Base-by-base conservation (phyloP, 805 yeast genomes). In the Kodamaea sagamina region DNA sequence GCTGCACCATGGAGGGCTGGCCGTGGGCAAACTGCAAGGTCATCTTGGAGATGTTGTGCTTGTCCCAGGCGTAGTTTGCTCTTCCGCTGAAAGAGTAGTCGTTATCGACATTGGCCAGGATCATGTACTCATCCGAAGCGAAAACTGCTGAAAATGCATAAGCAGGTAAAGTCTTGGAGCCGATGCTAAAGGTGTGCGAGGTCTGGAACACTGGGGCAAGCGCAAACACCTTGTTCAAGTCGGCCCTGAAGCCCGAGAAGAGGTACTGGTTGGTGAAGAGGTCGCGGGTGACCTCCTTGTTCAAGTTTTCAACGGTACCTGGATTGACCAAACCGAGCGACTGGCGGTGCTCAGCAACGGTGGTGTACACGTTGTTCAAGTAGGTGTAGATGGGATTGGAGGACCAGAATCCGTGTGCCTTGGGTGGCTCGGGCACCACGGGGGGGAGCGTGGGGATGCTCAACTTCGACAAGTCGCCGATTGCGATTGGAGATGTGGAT, bases 131-230 rank as follows among this genome's bases (percentile, higher is more conserved):
- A 61, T 92, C 97, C 49, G 84, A 82, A 49, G 95, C 97, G 66
- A 82, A 89, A 57, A 92, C 75, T 36, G 96, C 92, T 46, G 89
- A 80, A 64, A 92, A 87, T 21, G 96, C 90, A 65, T 93, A 93
- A 52, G 93, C 84, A 40, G 97, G 96, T 66, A 87, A 75, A 36
- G 81, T 79, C 52, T 83, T 82, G 44, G 95, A 85, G 38, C 98
- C 98, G 53, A 88, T 74, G 29, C 95, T 77, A 61, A 93, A 85
- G 47, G 96, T 84, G 65, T 93, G 99, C 50, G 96, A 85, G 46
- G 95, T 86, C 77, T 93, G 98, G 84, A 93, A 93, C 46, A 88
- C 90, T 46, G 99, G 99, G 68, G 82, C 83, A 77, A 90, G 78
- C 51, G 86, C 72, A 62, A 93, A 89, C 10, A 90, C 88, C 77